Conservation (phyloP, 768 basidiomycete genomes). For the Cubamyces lactineus region DNA sequence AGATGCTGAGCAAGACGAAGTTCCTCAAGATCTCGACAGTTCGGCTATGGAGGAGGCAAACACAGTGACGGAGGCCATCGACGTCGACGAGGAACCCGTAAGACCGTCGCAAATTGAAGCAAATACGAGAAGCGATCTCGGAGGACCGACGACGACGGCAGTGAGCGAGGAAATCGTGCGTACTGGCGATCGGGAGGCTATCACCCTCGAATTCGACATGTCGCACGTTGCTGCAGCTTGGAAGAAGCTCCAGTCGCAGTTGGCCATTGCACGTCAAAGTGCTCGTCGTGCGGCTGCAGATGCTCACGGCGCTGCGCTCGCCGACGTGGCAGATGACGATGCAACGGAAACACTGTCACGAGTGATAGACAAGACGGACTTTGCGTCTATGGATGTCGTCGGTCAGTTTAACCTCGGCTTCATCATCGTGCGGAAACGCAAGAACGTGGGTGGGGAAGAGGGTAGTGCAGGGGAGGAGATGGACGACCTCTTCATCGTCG, state of each 20-base stretch:
- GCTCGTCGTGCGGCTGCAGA: conserved; percentile 8
- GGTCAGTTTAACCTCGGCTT: conserved; percentile 98
- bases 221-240: conserved; percentile 13
- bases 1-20: conserved; percentile 24
- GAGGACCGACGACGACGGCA: not conserved
- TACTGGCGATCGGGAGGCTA: conserved; percentile 10
- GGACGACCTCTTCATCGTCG: conserved; percentile 96
- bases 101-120: not conserved
- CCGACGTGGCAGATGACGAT: conserved; percentile 53
- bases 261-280: conserved; percentile 6
- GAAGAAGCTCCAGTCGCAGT: conserved; percentile 12
- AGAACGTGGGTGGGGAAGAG: conserved; percentile 21
- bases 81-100: not conserved
- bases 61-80: conserved; percentile 4
- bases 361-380: conserved; percentile 87
- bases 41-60: not conserved
- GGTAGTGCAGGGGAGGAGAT: conserved; percentile 33
- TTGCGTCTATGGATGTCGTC: conserved; percentile 77
- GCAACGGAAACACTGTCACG: conserved; percentile 75
- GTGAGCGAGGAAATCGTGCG: conserved; percentile 22
- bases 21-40: not conserved
- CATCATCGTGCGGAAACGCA: conserved; percentile 76
- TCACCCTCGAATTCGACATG: conserved; percentile 16
- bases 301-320: conserved; percentile 29
- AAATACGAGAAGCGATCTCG: not conserved